phyloP scores from a whole-genome alignment of 495 filamentous ascomycete genomes.

The Aspergillus saccharolyticus region DNA sequence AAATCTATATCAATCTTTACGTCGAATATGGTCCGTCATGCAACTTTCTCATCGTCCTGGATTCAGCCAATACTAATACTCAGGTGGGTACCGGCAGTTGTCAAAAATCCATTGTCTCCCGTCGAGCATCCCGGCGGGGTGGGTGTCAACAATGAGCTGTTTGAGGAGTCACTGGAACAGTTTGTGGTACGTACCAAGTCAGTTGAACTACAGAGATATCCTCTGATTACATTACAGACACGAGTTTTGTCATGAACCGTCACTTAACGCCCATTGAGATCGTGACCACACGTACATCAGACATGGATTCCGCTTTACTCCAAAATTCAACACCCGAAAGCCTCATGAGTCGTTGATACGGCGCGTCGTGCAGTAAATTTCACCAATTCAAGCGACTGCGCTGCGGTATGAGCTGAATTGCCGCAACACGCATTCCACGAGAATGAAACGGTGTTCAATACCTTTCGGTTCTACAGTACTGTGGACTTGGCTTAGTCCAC shows the following conservation, averaged over 20 bases:
- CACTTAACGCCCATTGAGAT: background rate
- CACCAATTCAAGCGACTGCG: too few relatives aligned
- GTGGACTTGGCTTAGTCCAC: too few relatives aligned
- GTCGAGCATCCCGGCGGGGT: constrained; percentile 82
- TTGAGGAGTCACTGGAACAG: constrained; percentile 85
- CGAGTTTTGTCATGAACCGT: constrained; percentile 29
- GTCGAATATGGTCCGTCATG: constrained; percentile 77
- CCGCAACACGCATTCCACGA: too few relatives aligned
- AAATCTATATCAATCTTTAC: constrained; percentile 97
- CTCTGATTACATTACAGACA: constrained; percentile 32
- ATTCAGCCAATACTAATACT: background rate
- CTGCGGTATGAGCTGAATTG: too few relatives aligned
- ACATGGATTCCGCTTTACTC: background rate
- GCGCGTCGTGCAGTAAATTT: too few relatives aligned
- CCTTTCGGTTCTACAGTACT: too few relatives aligned
- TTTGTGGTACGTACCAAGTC: constrained; percentile 56
- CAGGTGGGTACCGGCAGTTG: constrained; percentile 50
- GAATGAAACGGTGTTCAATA: too few relatives aligned
- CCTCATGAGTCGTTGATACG: too few relatives aligned
- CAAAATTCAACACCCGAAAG: too few relatives aligned
- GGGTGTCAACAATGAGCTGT: constrained; percentile 90
- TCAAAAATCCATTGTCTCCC: constrained; percentile 90
- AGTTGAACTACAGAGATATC: constrained; percentile 14
- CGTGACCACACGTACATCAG: background rate
- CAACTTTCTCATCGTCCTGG: background rate